A percentile compares a stretch with the other conserved stretches of the same genome.
Evolutionary conservation across 179 eudicot genomes (phyloP).

Genomic region (Vitellaria paradoxa): DNA sequence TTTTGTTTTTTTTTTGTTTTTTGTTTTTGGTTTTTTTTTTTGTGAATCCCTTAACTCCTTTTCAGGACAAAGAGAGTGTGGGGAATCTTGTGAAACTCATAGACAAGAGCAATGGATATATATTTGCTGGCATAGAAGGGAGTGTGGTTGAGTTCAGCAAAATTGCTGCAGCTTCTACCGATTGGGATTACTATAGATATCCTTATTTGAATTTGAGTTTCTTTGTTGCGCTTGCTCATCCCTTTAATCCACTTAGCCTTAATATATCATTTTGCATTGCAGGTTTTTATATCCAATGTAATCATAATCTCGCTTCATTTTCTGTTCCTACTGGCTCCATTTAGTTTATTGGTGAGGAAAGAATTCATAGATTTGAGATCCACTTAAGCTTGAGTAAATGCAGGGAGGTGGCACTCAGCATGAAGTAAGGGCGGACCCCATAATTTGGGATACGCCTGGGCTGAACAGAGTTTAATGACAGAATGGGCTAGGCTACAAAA

Average conservation of each 20-base stretch:
- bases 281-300: background rate
- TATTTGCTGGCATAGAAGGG: constrained; percentile 78
- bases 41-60: constrained; percentile 5
- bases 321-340: no score
- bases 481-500: no score
- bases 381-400: no score
- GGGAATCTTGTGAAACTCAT: constrained; percentile 84
- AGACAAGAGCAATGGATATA: constrained; percentile 91
- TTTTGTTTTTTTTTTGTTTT: no score
- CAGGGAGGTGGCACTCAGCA: no score
- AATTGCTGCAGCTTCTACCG: constrained; percentile 74
- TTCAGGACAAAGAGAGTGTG: constrained; percentile 95
- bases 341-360: background rate
- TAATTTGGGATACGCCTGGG: no score
- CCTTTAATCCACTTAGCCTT: background rate
- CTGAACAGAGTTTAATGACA: no score
- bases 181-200: constrained; percentile 98
- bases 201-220: constrained; percentile 41
- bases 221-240: background rate
- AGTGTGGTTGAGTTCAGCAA: constrained; percentile 92
- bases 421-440: no score
- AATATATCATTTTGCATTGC: background rate
- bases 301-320: background rate
- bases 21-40: no score
- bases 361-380: no score